A percentile compares a stretch with the other conserved stretches of the same genome.
Conservation (phyloP, 2,329 filamentous ascomycete species). For the Ophiocordyceps camponoti-leonardi region DNA sequence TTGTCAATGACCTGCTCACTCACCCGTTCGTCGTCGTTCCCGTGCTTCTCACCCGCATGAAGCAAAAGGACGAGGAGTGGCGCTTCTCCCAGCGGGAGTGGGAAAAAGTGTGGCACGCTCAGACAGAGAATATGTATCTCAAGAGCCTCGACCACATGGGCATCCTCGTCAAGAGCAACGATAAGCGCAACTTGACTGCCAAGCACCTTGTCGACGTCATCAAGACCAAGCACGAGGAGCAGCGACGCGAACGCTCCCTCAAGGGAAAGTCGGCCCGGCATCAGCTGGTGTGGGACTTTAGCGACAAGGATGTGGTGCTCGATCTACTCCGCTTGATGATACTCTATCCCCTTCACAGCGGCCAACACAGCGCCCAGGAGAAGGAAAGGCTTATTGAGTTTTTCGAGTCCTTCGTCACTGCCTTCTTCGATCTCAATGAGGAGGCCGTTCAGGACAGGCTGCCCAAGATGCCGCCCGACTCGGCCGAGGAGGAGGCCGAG, state of each 20-base stretch:
- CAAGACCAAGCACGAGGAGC: conserved; percentile 83
- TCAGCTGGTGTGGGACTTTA: conserved; percentile 62
- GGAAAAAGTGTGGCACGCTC: conserved; percentile 97
- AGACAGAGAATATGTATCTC: conserved; percentile 88
- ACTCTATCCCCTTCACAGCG: conserved; percentile 48
- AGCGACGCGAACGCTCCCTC: conserved; percentile 52
- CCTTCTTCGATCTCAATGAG: conserved; percentile 60
- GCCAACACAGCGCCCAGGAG: conserved; percentile 53
- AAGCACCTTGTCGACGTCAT: conserved; percentile 86
- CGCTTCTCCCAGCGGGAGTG: conserved; percentile 92
- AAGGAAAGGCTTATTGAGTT: conserved; percentile 60
- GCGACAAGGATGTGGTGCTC: conserved; percentile 50
- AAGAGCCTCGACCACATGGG: conserved; percentile 96
- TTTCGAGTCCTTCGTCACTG: conserved; percentile 57
- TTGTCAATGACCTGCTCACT: conserved; percentile 73
- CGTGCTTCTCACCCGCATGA: conserved; percentile 71
- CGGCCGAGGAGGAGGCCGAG: conserved; percentile 62
- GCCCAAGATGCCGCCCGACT: conserved; percentile 50
- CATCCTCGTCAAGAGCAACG: conserved; percentile 69
- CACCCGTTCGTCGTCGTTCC: conserved; percentile 78
- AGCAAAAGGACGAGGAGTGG: conserved; percentile 96
- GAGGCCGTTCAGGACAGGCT: conserved; percentile 51
- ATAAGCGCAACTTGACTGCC: conserved; percentile 80
- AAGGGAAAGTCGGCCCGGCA: conserved; percentile 44
- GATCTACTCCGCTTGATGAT: conserved; percentile 46